Evolutionary conservation across 768 basidiomycete species (phyloP).

Genomic region (Cantharellus cinnabarinus): DNA sequence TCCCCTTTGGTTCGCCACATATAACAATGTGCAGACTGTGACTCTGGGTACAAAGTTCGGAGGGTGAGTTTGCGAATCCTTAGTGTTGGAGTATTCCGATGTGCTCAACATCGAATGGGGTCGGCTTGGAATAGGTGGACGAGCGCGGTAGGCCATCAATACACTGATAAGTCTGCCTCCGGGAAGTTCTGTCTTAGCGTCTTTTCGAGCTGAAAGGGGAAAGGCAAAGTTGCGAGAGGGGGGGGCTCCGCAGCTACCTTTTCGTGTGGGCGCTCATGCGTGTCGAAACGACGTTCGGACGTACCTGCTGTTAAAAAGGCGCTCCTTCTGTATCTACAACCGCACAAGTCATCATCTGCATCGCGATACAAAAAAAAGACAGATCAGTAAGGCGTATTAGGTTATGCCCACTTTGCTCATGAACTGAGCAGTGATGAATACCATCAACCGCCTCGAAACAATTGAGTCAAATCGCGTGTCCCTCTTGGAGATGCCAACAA

Average conservation of each 20-base stretch:
- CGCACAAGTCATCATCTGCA: neutral
- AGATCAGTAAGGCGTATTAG: neutral
- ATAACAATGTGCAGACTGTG: neutral
- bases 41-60: neutral
- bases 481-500: too few species aligned
- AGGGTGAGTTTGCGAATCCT: neutral
- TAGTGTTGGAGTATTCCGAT: neutral
- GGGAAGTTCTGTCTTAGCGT: conserved; percentile 14
- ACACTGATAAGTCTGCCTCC: conserved; percentile 15
- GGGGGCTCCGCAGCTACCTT: neutral
- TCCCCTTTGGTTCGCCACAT: conserved; percentile 6
- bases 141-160: conserved; percentile 14
- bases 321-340: neutral
- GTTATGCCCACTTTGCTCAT: too few species aligned
- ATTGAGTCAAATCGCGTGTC: too few species aligned
- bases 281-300: neutral
- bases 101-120: neutral
- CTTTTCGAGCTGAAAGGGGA: conserved; percentile 4
- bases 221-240: too few species aligned
- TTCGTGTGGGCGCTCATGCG: neutral
- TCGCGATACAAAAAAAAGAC: neutral
- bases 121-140: neutral
- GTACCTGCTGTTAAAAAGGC: neutral
- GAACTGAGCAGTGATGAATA: too few species aligned
- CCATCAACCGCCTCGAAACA: too few species aligned